phyloP scores from a whole-genome alignment of 345 rosid genomes.

The Kernera saxatilis region DNA sequence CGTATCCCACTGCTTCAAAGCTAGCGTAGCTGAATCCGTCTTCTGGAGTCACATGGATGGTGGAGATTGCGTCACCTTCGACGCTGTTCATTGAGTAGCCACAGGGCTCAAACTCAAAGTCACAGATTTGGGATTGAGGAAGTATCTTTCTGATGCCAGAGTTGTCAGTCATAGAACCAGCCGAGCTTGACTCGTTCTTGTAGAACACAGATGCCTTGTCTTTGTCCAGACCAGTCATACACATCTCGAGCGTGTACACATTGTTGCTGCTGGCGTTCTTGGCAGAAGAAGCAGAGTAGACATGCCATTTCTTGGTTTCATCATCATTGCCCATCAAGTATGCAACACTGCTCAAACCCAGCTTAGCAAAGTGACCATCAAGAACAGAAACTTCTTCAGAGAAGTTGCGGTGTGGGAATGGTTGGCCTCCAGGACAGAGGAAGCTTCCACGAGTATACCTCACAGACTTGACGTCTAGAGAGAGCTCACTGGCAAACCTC shows the following conservation, averaged over 20 bases:
- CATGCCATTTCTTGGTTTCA: constrained; percentile 53
- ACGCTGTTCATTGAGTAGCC: constrained; percentile 82
- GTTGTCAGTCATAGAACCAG: constrained; percentile 47
- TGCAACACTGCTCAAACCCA: constrained; percentile 35
- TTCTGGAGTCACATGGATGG: constrained; percentile 85
- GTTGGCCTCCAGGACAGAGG: constrained; percentile 68
- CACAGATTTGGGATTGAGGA: constrained; percentile 61
- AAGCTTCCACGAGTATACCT: constrained; percentile 79
- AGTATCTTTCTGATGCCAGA: constrained; percentile 59
- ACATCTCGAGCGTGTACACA: constrained; percentile 57
- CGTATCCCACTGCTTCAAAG: constrained; percentile 63
- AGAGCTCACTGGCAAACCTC: constrained; percentile 38
- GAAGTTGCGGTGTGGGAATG: constrained; percentile 70
- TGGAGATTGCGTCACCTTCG: constrained; percentile 45
- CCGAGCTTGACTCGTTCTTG: constrained; percentile 34
- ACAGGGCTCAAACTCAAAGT: constrained; percentile 69
- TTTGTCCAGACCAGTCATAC: constrained; percentile 69
- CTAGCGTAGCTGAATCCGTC: constrained; percentile 82
- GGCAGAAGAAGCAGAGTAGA: constrained; percentile 49
- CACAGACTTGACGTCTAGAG: constrained; percentile 39
- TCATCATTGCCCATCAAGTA: constrained; percentile 42
- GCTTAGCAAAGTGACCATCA: constrained; percentile 40
- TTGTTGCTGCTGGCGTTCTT: background rate
- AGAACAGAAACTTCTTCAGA: constrained; percentile 52
- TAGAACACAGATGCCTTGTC: constrained; percentile 50